phyloP scores from a whole-genome alignment of 2,329 filamentous ascomycete genomes.

The Didymella arachidicola region DNA sequence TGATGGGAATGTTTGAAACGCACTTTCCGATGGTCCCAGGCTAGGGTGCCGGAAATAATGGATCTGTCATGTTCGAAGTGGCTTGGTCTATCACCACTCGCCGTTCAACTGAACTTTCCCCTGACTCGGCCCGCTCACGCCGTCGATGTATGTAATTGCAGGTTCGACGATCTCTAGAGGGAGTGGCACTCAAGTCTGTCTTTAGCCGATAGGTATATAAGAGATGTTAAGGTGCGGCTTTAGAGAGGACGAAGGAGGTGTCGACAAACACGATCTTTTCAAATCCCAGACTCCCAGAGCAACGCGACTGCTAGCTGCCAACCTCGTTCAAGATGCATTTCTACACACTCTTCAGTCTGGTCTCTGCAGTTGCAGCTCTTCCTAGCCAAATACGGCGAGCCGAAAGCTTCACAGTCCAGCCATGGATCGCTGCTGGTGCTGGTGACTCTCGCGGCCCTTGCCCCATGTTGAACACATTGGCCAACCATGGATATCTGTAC shows the following conservation, averaged over 20 bases:
- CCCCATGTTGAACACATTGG: constrained; percentile 10
- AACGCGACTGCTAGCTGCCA: not conserved
- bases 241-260: not conserved
- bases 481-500: constrained; percentile 14
- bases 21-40: not conserved
- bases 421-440: not conserved
- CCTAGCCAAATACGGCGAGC: not conserved
- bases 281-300: not conserved
- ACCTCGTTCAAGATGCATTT: not conserved
- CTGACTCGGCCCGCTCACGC: not conserved
- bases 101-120: not conserved
- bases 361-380: not conserved
- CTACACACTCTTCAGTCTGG: not conserved
- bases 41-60: not conserved
- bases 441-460: constrained; percentile 7
- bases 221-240: not conserved
- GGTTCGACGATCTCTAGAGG: not conserved
- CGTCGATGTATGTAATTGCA: not conserved
- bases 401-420: not conserved
- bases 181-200: not conserved
- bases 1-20: not conserved
- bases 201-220: not conserved
- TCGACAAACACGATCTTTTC: not conserved
- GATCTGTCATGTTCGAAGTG: not conserved
- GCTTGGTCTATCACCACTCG: not conserved